Evolutionary conservation across 139 green algal genomes (phyloP), one percentile per base, ranked within the genome.

Genomic region (Nannochloris sp.): DNA sequence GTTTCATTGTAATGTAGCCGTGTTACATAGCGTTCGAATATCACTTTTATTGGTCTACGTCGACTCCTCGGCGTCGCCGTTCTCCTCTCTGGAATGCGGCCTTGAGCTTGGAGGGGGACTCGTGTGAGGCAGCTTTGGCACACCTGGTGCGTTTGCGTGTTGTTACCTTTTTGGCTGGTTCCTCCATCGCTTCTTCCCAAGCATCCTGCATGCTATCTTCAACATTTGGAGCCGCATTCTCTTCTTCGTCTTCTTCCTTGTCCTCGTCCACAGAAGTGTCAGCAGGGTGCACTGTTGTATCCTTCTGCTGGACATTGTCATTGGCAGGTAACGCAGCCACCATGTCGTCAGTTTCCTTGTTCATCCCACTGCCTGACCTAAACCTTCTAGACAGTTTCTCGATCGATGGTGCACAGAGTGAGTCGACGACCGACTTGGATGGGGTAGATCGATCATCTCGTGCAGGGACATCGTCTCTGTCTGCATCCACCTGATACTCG

Each of bases 361-460:
- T 25, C n/a, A 57, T 50, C 5, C 5, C 58, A 12, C 56, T 14
- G 6, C 6, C 25, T 57, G n/a, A 14, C 3, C 69, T 62, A 61
- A 78, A 79, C 40, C 65, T 46, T 13, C 59, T 63, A 25, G 70
- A 64, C 14, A 69, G 46, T 6, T 30, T 55, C 0, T 79, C 68
- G 3, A 45, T 23, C 4, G 69, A 26, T 6, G 72, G 72, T 14
- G 72, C 61, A 2, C 72, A 46, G 40, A 79, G 53, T 14, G 56
- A 45, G 6, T 61, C 23, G 11, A 79, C 36, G 45, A 53, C 49
- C 3, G 4, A 14, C 6, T 6, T 26, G 2, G 37, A 14, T 2
- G 72, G 72, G 50, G 74, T 55, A 5, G 44, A 26, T 5, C 51
- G 28, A 20, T 70, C 37, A 25, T 68, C 55, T 44, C 59, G 8